phyloP scores from a whole-genome alignment of 129 eudicot genomes.

The Arctium lappa region DNA sequence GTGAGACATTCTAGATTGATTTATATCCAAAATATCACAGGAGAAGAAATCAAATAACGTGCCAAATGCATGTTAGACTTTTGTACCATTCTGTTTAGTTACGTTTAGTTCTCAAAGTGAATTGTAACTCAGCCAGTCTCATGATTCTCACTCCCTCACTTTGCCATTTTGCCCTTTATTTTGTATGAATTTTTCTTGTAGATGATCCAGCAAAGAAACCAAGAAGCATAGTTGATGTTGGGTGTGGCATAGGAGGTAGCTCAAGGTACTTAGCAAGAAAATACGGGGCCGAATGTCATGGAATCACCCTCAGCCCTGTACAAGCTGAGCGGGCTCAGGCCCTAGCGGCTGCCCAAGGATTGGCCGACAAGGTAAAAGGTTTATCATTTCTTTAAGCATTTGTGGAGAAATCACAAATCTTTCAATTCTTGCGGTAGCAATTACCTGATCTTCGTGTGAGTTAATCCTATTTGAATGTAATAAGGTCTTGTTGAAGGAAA shows the following conservation, averaged over 20 bases:
- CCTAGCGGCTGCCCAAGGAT: slow-evolving; percentile 77
- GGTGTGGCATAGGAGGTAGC: slow-evolving; percentile 97
- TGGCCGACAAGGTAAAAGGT: slow-evolving; percentile 47
- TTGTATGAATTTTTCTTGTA: slow-evolving; percentile 25
- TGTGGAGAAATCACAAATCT: neutral
- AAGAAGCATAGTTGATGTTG: slow-evolving; percentile 71
- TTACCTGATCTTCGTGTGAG: neutral
- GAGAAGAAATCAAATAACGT: neutral
- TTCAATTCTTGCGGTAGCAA: neutral
- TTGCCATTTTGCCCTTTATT: too few relatives aligned
- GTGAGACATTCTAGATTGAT: neutral
- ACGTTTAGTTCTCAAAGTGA: neutral
- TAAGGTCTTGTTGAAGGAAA: neutral
- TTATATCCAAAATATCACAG: neutral
- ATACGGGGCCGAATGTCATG: slow-evolving; percentile 63
- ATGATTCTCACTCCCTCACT: neutral
- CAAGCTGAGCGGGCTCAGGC: slow-evolving; percentile 89
- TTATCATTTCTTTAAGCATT: neutral
- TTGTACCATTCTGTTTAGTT: neutral
- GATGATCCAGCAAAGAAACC: slow-evolving; percentile 56
- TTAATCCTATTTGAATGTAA: neutral
- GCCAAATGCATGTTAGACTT: neutral
- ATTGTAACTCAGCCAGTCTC: neutral
- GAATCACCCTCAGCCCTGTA: slow-evolving; percentile 78
- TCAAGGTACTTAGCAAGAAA: slow-evolving; percentile 75